A percentile compares a stretch with the other conserved stretches of the same genome.
phyloP scores from a whole-genome alignment of 2,329 filamentous ascomycete genomes.

The Venturia pyrina region DNA sequence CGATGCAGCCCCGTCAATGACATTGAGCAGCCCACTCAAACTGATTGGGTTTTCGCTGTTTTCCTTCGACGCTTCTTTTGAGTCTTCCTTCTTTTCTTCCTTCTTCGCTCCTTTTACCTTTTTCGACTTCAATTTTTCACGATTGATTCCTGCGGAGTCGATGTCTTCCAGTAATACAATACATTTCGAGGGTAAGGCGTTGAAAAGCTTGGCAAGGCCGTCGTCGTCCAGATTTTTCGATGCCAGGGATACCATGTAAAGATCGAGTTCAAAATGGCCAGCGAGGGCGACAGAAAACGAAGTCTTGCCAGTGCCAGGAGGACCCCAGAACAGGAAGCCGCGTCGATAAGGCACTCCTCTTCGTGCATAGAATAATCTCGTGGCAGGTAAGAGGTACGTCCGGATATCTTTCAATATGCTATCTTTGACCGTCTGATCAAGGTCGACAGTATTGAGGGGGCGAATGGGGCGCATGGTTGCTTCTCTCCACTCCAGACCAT shows the following conservation, averaged over 20 bases:
- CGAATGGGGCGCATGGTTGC: constrained; percentile 1
- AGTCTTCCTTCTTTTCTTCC: neutral
- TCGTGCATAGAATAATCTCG: constrained; percentile 68
- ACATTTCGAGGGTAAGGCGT: constrained; percentile 57
- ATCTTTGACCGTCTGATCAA: constrained; percentile 7
- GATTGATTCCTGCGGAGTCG: constrained; percentile 30
- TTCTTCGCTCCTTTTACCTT: neutral
- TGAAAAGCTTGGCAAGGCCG: constrained; percentile 60
- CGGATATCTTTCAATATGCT: constrained; percentile 5
- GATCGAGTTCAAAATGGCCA: constrained; percentile 36
- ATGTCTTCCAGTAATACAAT: constrained; percentile 70
- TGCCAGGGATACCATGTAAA: constrained; percentile 32
- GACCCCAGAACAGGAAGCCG: constrained; percentile 72
- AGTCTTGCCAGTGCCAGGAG: constrained; percentile 71
- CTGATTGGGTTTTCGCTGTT: neutral
- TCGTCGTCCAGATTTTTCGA: constrained; percentile 35
- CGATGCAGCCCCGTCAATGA: constrained; percentile 17
- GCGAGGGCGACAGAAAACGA: constrained; percentile 41
- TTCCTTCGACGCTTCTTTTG: neutral
- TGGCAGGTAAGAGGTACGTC: constrained; percentile 49
- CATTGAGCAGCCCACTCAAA: constrained; percentile 19
- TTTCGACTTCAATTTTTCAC: neutral
- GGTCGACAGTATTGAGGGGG: neutral
- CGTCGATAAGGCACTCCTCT: constrained; percentile 77
- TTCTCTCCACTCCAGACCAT: neutral